These are phyloP conservation scores for Durusdinium trenchii DNA, from an alignment of 73 alveolate species.

Conservation along the genomic window DNA sequence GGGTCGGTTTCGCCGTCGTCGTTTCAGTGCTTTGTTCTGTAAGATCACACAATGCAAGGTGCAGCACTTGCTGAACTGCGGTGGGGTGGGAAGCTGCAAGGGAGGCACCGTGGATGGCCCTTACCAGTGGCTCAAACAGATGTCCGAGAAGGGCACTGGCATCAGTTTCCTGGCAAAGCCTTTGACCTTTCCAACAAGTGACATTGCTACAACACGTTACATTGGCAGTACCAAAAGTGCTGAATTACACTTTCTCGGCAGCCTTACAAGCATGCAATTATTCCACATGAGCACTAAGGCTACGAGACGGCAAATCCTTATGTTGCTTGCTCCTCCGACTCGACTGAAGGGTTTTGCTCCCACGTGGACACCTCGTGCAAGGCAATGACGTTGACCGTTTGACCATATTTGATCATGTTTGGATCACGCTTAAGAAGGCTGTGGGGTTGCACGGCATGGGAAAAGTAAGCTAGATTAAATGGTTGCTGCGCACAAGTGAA, in stretches of 20 bases:
- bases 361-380: constrained; percentile 94
- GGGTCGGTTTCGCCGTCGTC: too few species aligned
- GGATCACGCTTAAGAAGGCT: background rate
- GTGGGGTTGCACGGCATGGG: too few species aligned
- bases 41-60: too few species aligned
- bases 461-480: background rate
- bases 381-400: background rate
- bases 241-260: background rate
- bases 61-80: constrained; percentile 95
- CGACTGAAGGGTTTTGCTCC: constrained; percentile 87
- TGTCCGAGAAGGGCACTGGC: constrained; percentile 93
- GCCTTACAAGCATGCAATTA: background rate
- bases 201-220: background rate
- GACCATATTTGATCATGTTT: background rate
- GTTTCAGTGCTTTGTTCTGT: too few species aligned
- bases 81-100: constrained; percentile 95
- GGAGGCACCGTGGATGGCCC: constrained; percentile 95
- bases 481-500: background rate
- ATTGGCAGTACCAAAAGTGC: background rate
- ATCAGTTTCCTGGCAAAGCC: background rate
- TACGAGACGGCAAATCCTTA: constrained; percentile 90
- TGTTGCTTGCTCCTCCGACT: constrained; percentile 90
- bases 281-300: background rate
- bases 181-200: background rate
- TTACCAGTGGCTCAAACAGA: constrained; percentile 67